phyloP scores from a whole-genome alignment of 1,139 yeast genomes.

The Suhomyces coccinellae region DNA sequence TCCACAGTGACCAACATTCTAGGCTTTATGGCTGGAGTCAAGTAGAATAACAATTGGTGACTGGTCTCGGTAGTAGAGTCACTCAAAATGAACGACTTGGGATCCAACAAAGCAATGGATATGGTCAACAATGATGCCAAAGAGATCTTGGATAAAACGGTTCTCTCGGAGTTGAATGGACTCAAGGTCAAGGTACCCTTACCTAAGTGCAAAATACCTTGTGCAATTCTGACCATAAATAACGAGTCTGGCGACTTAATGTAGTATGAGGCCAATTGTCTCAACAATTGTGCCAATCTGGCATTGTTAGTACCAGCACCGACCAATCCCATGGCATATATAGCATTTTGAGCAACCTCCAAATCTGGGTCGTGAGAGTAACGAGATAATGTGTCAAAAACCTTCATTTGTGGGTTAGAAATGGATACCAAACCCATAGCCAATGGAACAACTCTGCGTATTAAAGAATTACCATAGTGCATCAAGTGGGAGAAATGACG shows the following conservation, averaged over 20 bases:
- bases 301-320: slow-evolving; percentile 99
- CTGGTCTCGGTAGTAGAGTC: slow-evolving; percentile 59
- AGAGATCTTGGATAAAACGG: slow-evolving; percentile 82
- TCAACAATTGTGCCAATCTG: slow-evolving; percentile 88
- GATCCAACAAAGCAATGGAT: slow-evolving; percentile 81
- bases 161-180: slow-evolving; percentile 89
- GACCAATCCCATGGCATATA: slow-evolving; percentile 94
- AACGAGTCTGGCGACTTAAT: slow-evolving; percentile 86
- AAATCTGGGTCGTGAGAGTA: slow-evolving; percentile 94
- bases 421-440: slow-evolving; percentile 96
- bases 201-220: slow-evolving; percentile 93
- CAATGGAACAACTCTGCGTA: slow-evolving; percentile 92
- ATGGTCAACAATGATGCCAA: slow-evolving; percentile 89
- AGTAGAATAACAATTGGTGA: slow-evolving; percentile 74
- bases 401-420: slow-evolving; percentile 96
- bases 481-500: slow-evolving; percentile 96
- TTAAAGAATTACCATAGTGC: slow-evolving; percentile 95
- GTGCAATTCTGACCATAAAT: slow-evolving; percentile 92
- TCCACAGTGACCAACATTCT: slow-evolving; percentile 92
- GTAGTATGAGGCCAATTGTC: slow-evolving; percentile 94
- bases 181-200: slow-evolving; percentile 90
- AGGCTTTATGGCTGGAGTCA: slow-evolving; percentile 89
- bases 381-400: slow-evolving; percentile 92
- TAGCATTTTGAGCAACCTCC: slow-evolving; percentile 93
- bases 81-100: slow-evolving; percentile 63